Conservation (phyloP, 2,329 filamentous ascomycete genomes). For the Colletotrichum sp. region DNA sequence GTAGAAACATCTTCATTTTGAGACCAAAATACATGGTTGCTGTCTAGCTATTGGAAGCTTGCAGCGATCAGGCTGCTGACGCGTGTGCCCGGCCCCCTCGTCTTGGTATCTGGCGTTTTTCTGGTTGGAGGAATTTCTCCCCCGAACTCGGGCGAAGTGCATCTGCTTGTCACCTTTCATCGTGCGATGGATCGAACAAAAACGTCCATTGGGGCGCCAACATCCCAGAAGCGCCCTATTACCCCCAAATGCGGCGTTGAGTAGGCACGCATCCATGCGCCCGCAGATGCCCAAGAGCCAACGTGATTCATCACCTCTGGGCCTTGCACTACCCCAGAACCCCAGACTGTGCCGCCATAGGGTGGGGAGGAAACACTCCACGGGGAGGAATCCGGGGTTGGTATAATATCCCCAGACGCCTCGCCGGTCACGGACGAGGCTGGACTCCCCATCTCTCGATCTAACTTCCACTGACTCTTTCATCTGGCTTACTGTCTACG, state of each 20-base stretch:
- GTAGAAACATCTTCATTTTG: neutral
- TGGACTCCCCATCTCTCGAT: neutral
- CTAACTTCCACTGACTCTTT: neutral
- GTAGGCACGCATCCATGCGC: neutral
- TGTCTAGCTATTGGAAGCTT: neutral
- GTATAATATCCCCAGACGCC: neutral
- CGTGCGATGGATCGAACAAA: neutral
- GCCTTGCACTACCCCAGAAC: neutral
- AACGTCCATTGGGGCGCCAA: neutral
- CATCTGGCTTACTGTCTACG: neutral
- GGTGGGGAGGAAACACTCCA: neutral
- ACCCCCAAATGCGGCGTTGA: neutral
- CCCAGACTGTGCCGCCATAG: neutral
- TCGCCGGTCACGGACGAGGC: neutral
- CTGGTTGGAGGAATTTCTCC: neutral
- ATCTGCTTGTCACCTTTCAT: neutral
- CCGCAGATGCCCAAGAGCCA: neutral
- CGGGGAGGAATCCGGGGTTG: neutral
- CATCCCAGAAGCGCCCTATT: neutral
- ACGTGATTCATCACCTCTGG: neutral
- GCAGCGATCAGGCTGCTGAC: neutral
- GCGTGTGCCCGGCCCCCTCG: neutral
- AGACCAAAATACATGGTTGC: neutral
- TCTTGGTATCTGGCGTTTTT: constrained; percentile 3
- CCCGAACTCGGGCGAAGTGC: neutral